Base-by-base conservation (phyloP, 2,329 filamentous ascomycete genomes). In the Sclerotiophoma versabilis region DNA sequence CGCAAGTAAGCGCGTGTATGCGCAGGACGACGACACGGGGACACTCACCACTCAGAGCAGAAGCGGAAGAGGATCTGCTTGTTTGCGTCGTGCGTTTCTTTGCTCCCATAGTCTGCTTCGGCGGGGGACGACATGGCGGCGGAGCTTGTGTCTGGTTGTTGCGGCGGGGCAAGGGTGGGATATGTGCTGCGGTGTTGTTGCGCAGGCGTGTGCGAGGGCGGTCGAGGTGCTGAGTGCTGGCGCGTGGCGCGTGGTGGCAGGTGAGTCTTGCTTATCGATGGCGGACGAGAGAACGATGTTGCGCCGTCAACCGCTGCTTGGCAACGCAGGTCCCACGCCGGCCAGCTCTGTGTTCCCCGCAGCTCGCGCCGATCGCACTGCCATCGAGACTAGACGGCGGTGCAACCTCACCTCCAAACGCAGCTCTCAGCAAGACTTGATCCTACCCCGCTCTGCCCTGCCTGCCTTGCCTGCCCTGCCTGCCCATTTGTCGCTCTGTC, bases 41-140 rank as follows among this genome's bases (percentile, higher is more conserved):
- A n/a, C 22, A 65, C 79, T 68, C 77, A 89, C 88, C 95, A 99
- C 83, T 99, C 95, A 68, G 92, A 92, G 82, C 95, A 99, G 84
- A 99, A 99, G 71, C 91, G 89, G 79, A 98, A 99, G 41, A 91
- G 92, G 77, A 98, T 93, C 76, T 96, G 92, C 78, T 70, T 66
- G 46, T 58, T 87, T 59, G 70, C 67, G 14, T 66, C 65, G 33
- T 61, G 47, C 30, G 58, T 22, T 25, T 51, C 53, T 25, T 56
- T 50, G 53, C 47, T 50, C 20, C 53, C 59, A 17, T 58, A 58
- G 29, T 55, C 58, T 33, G 64, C 58, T 33, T 52, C 62, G 41
- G 68, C 70, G 42, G 77, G 73, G 20, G 75, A 76, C 49, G 65
- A 68, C 73, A 77, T 77, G 54, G 32, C 56, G 60, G 15, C n/a